phyloP scores from a whole-genome alignment of 352 stramenopile species.

The Globisporangium acanthophoron region DNA sequence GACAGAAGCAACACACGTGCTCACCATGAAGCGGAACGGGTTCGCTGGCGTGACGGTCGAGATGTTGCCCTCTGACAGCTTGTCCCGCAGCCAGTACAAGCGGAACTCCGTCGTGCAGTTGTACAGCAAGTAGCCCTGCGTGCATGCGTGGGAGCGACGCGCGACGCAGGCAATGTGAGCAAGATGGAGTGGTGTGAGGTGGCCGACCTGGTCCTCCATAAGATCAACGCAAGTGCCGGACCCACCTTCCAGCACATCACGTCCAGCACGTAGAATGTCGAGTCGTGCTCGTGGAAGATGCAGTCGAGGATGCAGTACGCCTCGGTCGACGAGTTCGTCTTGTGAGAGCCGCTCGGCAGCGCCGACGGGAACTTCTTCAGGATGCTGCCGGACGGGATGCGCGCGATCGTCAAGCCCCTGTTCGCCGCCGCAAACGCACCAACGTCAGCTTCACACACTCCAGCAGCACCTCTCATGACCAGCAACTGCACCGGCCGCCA shows the following conservation, averaged over 20 bases:
- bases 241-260: slow-evolving; percentile 91
- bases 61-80: slow-evolving; percentile 72
- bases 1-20: slow-evolving; percentile 3
- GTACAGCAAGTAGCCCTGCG: slow-evolving; percentile 83
- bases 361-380: slow-evolving; percentile 85
- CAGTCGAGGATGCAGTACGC: slow-evolving; percentile 90
- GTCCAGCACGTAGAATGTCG: slow-evolving; percentile 91
- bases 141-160: not conserved
- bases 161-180: not conserved
- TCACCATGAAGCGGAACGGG: slow-evolving; percentile 71
- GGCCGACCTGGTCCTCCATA: too few species aligned
- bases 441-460: not conserved
- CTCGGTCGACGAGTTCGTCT: slow-evolving; percentile 63
- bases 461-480: not conserved
- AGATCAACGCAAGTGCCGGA: not conserved
- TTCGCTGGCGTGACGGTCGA: slow-evolving; percentile 48
- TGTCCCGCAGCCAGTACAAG: slow-evolving; percentile 89
- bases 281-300: slow-evolving; percentile 86
- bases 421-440: not conserved
- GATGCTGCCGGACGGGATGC: slow-evolving; percentile 70
- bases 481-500: not conserved
- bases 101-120: slow-evolving; percentile 92
- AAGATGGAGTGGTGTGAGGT: too few species aligned
- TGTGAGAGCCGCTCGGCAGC: slow-evolving; percentile 75
- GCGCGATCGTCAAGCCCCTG: slow-evolving; percentile 74